Evolutionary conservation across 345 rosid species (phyloP).

Genomic region (Sonneratia alba): DNA sequence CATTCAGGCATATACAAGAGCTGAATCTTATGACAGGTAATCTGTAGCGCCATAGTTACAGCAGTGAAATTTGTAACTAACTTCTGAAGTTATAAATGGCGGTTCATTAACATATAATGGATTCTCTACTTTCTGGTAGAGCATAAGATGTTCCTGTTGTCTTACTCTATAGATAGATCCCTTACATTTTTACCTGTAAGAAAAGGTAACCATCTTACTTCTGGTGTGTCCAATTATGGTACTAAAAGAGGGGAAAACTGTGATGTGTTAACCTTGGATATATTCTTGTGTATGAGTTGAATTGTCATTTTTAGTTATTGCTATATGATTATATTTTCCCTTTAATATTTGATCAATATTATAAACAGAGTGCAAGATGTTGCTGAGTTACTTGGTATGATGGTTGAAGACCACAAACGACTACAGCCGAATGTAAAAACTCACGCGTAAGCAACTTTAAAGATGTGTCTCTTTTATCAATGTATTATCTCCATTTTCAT

Average conservation of each 20-base stretch:
- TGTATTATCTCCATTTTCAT: neutral
- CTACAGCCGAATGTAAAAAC: conserved; percentile 83
- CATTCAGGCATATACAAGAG: conserved; percentile 93
- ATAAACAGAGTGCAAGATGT: conserved; percentile 81
- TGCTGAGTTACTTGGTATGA: conserved; percentile 95
- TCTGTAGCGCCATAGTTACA: neutral
- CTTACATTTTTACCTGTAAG: neutral
- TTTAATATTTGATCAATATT: conserved; percentile 15
- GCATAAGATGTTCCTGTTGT: neutral
- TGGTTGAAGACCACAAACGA: conserved; percentile 91
- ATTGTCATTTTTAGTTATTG: neutral
- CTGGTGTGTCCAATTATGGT: neutral
- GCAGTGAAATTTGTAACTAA: neutral
- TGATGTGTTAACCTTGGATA: neutral
- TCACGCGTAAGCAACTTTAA: conserved; percentile 52
- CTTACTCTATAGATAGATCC: neutral
- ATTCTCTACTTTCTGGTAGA: neutral
- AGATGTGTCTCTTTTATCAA: neutral
- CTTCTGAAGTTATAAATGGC: neutral
- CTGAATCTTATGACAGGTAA: conserved; percentile 92
- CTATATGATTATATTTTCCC: neutral
- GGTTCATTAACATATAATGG: neutral
- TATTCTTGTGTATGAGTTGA: neutral
- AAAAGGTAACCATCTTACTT: neutral
- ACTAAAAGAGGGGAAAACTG: neutral